Evolutionary conservation across 2,329 filamentous ascomycete species (phyloP), one percentile per base, ranked within the genome.

Genomic region (Fusarium metavorans): DNA sequence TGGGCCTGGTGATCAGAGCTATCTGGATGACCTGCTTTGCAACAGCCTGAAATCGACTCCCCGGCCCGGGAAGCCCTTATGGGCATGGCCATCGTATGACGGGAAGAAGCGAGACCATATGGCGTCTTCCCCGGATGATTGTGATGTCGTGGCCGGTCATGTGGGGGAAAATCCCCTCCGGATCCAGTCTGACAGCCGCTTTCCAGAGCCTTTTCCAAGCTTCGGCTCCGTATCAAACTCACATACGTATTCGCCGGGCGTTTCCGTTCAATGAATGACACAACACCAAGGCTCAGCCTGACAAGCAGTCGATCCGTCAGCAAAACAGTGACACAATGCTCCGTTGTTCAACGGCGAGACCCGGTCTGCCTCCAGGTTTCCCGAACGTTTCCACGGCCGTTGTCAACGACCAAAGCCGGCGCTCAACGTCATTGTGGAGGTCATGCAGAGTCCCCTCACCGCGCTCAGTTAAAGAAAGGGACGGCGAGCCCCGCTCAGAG

Each of bases 1-100:
- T 63, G 68, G 65, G 41, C 66, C 70, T 76, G 48, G 50, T 65
- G 59, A 70, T 77, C 71, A 70, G 48, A 54, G 48, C 48, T 30
- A 54, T 60, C 23, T 37, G 20, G 11, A 43, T 25, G 43, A 60
- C 27, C 41, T 34, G 27, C 39, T 27, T 20, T 25, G n/a, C 27
- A 35, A 25, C 43, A 32, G 63, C 64, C 32, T 58, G 43, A 27
- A 32, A 32, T 60, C 48, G 27, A 67, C 37, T 57, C 60, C 58
- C 73, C 74, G 71, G 70, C 30, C 75, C 74, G 72, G 72, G 45
- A 72, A 56, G 27, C 64, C 18, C 52, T 41, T 41, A 56, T 70
- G 61, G 61, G 57, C 67, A 78, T 78, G 61, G 61, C 50, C 67
- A 78, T 78, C 76, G 76, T 78, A 78, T 77, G 76, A 78, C 76